phyloP scores from a whole-genome alignment of 306 rosid genomes.

The Abrus precatorius region DNA sequence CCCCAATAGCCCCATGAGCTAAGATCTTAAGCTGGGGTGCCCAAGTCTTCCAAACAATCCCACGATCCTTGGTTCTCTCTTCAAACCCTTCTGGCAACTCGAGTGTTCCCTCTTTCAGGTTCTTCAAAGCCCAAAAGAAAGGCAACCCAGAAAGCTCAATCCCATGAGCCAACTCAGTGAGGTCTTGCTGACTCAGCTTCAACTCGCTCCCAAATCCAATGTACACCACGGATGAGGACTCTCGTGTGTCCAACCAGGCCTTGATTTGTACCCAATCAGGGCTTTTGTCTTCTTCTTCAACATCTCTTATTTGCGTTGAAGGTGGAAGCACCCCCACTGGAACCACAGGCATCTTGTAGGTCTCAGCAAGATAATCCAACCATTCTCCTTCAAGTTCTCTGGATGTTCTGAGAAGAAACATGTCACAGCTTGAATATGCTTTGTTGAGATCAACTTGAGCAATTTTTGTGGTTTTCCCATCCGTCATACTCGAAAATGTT shows the following conservation, averaged over 20 bases:
- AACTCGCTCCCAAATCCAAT: background rate
- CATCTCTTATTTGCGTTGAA: background rate
- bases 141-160: background rate
- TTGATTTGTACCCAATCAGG: too few species aligned
- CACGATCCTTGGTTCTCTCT: too few species aligned
- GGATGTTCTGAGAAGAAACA: background rate
- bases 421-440: background rate
- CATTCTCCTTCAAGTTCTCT: constrained; percentile 17
- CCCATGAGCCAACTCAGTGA: too few species aligned
- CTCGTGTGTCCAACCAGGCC: too few species aligned
- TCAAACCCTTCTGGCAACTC: too few species aligned
- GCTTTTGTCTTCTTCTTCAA: background rate
- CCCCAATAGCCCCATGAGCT: too few species aligned
- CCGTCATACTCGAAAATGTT: background rate
- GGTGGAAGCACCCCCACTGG: background rate
- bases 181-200: too few species aligned
- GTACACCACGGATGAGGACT: too few species aligned
- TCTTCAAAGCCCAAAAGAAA: constrained; percentile 4
- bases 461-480: background rate
- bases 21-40: background rate
- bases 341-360: background rate
- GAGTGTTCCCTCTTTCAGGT: background rate
- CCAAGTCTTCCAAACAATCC: background rate
- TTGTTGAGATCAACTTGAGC: background rate
- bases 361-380: background rate